A percentile compares a stretch with the other conserved stretches of the same genome.
Conservation (phyloP, 805 yeast genomes). For the Zygotorulaspora sp. region DNA sequence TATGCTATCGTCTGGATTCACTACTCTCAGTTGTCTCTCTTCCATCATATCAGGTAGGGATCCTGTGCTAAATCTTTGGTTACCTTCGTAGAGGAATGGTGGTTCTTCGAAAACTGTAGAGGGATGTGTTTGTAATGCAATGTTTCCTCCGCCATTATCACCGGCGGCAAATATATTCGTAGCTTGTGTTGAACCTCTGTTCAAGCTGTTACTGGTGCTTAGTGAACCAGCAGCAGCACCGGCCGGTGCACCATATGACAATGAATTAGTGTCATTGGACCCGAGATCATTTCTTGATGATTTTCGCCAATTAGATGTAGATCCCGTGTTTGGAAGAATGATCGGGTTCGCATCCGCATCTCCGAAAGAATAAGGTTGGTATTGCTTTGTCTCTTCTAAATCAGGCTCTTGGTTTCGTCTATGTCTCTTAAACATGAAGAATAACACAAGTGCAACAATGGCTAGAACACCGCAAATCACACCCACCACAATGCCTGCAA, state of each 20-base stretch:
- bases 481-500: slow-evolving; percentile 60
- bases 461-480: slow-evolving; percentile 41
- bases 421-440: slow-evolving; percentile 43
- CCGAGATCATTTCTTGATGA: slow-evolving; percentile 12
- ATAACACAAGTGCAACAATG: slow-evolving; percentile 39
- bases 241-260: slow-evolving; percentile 16
- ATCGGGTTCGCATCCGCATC: slow-evolving; percentile 29
- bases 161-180: slow-evolving; percentile 6
- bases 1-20: slow-evolving; percentile 38
- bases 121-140: slow-evolving; percentile 12
- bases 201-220: slow-evolving; percentile 14
- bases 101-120: slow-evolving; percentile 21
- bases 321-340: slow-evolving; percentile 18
- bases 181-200: slow-evolving; percentile 7
- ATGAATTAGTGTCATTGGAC: slow-evolving; percentile 11
- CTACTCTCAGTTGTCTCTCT: slow-evolving; percentile 46
- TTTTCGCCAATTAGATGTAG: slow-evolving; percentile 16
- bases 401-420: slow-evolving; percentile 36
- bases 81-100: slow-evolving; percentile 39
- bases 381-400: slow-evolving; percentile 39
- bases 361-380: slow-evolving; percentile 36
- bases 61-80: slow-evolving; percentile 50
- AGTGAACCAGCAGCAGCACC: slow-evolving; percentile 3
- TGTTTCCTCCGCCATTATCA: slow-evolving; percentile 4
- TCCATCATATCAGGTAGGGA: slow-evolving; percentile 45